phyloP scores from a whole-genome alignment of 148 eudicot species.

The Camellia japonica region DNA sequence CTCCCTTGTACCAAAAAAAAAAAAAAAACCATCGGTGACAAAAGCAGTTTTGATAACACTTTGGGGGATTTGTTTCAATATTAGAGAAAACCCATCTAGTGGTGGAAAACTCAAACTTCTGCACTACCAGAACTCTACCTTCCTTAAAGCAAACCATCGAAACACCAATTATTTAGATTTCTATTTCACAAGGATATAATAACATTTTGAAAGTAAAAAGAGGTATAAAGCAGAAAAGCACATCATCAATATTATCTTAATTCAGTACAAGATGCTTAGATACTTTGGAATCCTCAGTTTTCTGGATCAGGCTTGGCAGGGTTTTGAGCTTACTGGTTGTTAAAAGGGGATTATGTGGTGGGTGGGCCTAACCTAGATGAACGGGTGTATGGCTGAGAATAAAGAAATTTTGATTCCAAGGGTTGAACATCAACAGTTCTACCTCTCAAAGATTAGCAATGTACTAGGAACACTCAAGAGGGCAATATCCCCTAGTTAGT shows the following conservation, averaged over 20 bases:
- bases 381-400: not conserved
- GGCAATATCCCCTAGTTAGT: too few species aligned
- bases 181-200: not conserved
- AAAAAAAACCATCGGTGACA: too few species aligned
- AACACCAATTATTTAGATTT: not conserved
- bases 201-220: not conserved
- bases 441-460: too few species aligned
- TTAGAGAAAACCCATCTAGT: not conserved
- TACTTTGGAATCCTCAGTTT: not conserved
- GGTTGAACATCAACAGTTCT: too few species aligned
- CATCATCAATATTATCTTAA: not conserved
- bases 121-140: not conserved
- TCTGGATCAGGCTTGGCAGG: not conserved
- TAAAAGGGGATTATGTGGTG: not conserved
- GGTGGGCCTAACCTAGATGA: not conserved
- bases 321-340: not conserved
- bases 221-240: not conserved
- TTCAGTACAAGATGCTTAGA: not conserved
- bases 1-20: too few species aligned
- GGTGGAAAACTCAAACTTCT: not conserved
- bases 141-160: not conserved
- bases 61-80: not conserved
- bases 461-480: too few species aligned
- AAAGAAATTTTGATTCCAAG: too few species aligned
- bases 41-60: not conserved